These are phyloP conservation scores for Paecilomyces variotii DNA, from an alignment of 2,329 filamentous ascomycete species.

Conservation along the genomic window DNA sequence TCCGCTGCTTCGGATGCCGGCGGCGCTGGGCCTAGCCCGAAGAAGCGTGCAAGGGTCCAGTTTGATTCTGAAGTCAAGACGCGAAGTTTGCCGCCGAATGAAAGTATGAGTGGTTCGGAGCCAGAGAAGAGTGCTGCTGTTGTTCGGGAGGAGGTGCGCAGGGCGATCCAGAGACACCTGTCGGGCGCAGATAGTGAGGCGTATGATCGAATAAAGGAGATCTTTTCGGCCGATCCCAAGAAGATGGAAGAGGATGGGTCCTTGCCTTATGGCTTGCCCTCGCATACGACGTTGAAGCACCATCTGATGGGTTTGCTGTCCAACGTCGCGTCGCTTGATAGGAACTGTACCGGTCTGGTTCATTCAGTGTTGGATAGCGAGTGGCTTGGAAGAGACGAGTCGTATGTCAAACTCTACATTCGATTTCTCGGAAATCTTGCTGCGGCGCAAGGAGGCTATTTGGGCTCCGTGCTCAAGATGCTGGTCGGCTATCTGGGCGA, in stretches of 20 bases:
- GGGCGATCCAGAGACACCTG: slow-evolving; percentile 47
- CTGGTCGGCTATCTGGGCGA: slow-evolving; percentile 69
- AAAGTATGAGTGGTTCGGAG: slow-evolving; percentile 38
- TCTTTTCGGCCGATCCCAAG: slow-evolving; percentile 44
- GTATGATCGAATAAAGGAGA: slow-evolving; percentile 49
- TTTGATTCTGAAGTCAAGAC: slow-evolving; percentile 33
- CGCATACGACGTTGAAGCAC: slow-evolving; percentile 45
- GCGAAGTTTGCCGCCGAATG: slow-evolving; percentile 19
- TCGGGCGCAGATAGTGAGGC: slow-evolving; percentile 45
- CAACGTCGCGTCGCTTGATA: slow-evolving; percentile 48
- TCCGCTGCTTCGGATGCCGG: slow-evolving; percentile 19
- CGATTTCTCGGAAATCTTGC: slow-evolving; percentile 57
- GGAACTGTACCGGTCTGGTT: slow-evolving; percentile 51
- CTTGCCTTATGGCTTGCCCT: slow-evolving; percentile 39
- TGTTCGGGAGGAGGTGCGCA: slow-evolving; percentile 54
- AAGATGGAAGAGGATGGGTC: slow-evolving; percentile 25
- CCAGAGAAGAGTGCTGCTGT: slow-evolving; percentile 49
- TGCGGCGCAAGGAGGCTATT: slow-evolving; percentile 73
- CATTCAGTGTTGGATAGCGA: slow-evolving; percentile 50
- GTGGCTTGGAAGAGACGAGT: slow-evolving; percentile 55
- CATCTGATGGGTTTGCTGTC: slow-evolving; percentile 52
- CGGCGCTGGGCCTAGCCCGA: slow-evolving; percentile 21
- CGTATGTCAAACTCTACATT: slow-evolving; percentile 50
- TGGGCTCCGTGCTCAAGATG: slow-evolving; percentile 67
- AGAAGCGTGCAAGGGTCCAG: slow-evolving; percentile 36